Evolutionary conservation across 1,284 basidiomycete species (phyloP).

Genomic region (Austroboletus niveus): DNA sequence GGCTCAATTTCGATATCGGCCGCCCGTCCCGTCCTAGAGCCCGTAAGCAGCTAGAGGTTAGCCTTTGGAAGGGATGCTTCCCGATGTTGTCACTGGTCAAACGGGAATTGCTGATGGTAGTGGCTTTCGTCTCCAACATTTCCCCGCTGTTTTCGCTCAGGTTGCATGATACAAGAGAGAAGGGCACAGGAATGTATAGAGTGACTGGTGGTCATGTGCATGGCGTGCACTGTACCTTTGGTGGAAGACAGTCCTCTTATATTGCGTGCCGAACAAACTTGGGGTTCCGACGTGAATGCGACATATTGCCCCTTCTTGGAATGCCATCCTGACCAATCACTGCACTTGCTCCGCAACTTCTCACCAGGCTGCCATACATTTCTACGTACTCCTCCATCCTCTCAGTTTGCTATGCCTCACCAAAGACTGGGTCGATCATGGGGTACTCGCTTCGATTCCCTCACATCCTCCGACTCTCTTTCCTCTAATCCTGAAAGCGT

Average conservation of each 20-base stretch:
- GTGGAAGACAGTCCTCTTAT: conserved; percentile 19
- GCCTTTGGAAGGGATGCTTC: conserved; percentile 15
- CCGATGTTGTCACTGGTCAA: conserved; percentile 10
- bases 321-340: conserved; percentile 21
- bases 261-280: conserved; percentile 11
- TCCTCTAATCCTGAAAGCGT: conserved; percentile 23
- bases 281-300: conserved; percentile 13
- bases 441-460: conserved; percentile 69
- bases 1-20: conserved; percentile 11
- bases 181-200: conserved; percentile 28
- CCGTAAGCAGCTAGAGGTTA: conserved; percentile 20
- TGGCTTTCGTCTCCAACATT: conserved; percentile 16
- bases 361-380: conserved; percentile 11
- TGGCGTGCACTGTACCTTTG: conserved; percentile 18
- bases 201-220: conserved; percentile 12
- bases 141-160: conserved; percentile 25
- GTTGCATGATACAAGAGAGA: conserved; percentile 28
- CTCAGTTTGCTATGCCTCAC: conserved; percentile 39
- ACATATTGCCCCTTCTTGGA: conserved; percentile 24
- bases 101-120: conserved; percentile 11
- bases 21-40: conserved; percentile 1
- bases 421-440: conserved; percentile 48
- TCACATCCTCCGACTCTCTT: conserved; percentile 33
- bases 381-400: conserved; percentile 15
- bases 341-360: conserved; percentile 6